These are phyloP conservation scores for Liquidambar formosana DNA, from an alignment of 164 flowering plant species.

Conservation along the genomic window DNA sequence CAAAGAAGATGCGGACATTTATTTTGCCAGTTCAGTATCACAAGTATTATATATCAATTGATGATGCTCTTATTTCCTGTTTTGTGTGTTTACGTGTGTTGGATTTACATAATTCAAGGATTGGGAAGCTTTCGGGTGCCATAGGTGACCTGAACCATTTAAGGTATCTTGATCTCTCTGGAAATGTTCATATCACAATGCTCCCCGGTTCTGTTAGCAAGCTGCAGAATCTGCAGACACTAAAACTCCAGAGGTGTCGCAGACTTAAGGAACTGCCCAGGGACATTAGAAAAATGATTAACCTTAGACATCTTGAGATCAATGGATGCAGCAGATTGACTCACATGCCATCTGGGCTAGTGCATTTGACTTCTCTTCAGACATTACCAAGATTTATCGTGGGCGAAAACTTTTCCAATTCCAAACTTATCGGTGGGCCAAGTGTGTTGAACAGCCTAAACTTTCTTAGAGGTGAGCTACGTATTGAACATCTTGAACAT, in stretches of 20 bases:
- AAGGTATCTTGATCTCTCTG: background rate
- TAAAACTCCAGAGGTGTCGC: background rate
- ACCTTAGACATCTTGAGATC: background rate
- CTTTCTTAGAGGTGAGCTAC: too few relatives aligned
- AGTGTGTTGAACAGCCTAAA: too few relatives aligned
- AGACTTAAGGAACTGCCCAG: background rate
- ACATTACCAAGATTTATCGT: too few relatives aligned
- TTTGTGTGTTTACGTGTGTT: background rate
- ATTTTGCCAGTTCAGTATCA: background rate
- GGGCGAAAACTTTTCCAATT: too few relatives aligned
- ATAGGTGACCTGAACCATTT: background rate
- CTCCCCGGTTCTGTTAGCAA: conserved; percentile 2
- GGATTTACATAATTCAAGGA: background rate
- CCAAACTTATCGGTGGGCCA: too few relatives aligned
- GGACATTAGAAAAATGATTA: background rate
- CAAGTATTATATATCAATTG: background rate
- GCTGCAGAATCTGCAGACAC: background rate
- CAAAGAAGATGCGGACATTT: background rate
- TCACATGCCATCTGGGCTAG: too few relatives aligned
- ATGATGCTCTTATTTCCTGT: background rate
- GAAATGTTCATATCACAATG: background rate
- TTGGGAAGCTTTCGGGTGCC: background rate
- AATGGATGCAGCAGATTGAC: background rate
- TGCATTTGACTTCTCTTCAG: too few relatives aligned
- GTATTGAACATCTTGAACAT: too few relatives aligned